Conservation (phyloP, 352 stramenopile genomes). For the Blastocystis sp. region DNA sequence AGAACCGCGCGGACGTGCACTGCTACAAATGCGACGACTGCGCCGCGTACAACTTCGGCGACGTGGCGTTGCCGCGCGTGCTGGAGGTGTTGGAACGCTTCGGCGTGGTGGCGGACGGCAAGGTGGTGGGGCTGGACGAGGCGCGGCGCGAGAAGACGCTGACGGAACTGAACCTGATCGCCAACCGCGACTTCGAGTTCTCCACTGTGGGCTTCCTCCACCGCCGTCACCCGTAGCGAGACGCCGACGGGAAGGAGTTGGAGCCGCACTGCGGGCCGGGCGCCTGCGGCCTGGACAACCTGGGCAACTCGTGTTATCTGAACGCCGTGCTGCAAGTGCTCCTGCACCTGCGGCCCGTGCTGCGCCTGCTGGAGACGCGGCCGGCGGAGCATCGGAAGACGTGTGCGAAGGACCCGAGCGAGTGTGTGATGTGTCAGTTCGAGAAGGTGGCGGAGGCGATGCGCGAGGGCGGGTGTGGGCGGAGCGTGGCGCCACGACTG, state of each 20-base stretch:
- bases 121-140: slow-evolving; percentile 84
- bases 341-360: slow-evolving; percentile 71
- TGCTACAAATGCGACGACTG: slow-evolving; percentile 33
- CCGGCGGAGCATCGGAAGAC: not conserved
- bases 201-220: slow-evolving; percentile 74
- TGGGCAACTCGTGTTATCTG: slow-evolving; percentile 99
- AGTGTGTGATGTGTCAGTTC: slow-evolving; percentile 70
- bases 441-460: slow-evolving; percentile 65
- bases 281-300: slow-evolving; percentile 92
- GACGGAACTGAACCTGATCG: slow-evolving; percentile 90
- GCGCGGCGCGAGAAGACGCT: slow-evolving; percentile 98
- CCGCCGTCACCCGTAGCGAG: slow-evolving; percentile 76
- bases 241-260: slow-evolving; percentile 89
- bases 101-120: slow-evolving; percentile 79
- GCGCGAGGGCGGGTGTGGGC: not conserved
- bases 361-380: not conserved
- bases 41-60: slow-evolving; percentile 36
- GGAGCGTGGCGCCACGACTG: slow-evolving; percentile 66
- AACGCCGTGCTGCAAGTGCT: slow-evolving; percentile 93
- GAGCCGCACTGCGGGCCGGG: slow-evolving; percentile 83
- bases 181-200: slow-evolving; percentile 97
- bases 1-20: slow-evolving; percentile 29
- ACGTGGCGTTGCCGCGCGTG: slow-evolving; percentile 1
- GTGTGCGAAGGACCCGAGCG: slow-evolving; percentile 42
- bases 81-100: slow-evolving; percentile 15